Conservation (phyloP, 1,284 basidiomycete species). For the Laetiporus sulphureus region DNA sequence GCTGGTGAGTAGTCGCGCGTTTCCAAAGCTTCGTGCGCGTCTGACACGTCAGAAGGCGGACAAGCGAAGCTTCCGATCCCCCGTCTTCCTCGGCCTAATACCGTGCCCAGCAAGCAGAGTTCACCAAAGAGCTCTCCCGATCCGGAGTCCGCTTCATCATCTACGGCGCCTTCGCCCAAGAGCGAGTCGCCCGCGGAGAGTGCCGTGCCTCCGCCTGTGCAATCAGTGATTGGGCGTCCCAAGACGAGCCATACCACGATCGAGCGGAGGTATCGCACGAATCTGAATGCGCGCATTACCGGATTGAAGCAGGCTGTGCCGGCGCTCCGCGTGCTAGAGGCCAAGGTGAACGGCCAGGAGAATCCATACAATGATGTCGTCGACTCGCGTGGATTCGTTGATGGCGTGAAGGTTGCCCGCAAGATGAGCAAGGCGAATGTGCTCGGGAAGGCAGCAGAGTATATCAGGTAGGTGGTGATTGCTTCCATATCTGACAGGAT, state of each 20-base stretch:
- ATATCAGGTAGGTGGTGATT: constrained; percentile 45
- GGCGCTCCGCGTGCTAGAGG: constrained; percentile 65
- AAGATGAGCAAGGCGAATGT: constrained; percentile 84
- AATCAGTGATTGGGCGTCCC: constrained; percentile 40
- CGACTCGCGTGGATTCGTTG: constrained; percentile 71
- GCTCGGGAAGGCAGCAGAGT: constrained; percentile 77
- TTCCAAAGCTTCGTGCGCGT: too few species aligned
- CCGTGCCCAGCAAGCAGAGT: constrained; percentile 14
- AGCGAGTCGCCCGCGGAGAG: constrained; percentile 15
- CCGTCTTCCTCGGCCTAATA: constrained; percentile 23
- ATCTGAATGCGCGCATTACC: constrained; percentile 85
- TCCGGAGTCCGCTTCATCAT: constrained; percentile 27
- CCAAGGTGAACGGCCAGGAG: constrained; percentile 28
- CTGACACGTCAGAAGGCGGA: constrained; percentile 22
- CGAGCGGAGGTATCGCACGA: constrained; percentile 84
- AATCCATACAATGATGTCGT: constrained; percentile 43
- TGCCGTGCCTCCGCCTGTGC: constrained; percentile 12
- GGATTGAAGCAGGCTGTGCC: constrained; percentile 79
- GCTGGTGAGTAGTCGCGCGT: constrained; percentile 15
- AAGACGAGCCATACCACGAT: constrained; percentile 90
- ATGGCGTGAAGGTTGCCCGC: constrained; percentile 76
- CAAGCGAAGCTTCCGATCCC: constrained; percentile 30
- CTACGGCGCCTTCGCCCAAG: constrained; percentile 25
- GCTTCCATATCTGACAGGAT: too few species aligned
- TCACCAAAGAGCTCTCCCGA: constrained; percentile 27